Percentiles rank a stretch among this genome's conserved stretches.
Conservation (phyloP, 2,329 filamentous ascomycete genomes). For the Cercospora zeina region DNA sequence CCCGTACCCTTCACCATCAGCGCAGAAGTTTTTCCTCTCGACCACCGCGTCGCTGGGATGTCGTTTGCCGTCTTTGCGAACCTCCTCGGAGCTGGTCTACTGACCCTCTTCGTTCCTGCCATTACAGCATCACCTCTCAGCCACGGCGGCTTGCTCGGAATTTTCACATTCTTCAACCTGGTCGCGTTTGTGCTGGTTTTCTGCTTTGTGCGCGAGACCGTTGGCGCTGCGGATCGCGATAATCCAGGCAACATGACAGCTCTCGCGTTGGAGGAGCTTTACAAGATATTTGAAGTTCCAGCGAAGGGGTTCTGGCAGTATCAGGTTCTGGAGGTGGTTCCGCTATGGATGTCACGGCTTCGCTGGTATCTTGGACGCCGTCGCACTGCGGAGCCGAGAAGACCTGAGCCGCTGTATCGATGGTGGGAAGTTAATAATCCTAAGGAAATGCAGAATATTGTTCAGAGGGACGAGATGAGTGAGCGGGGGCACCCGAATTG, state of each 20-base stretch:
- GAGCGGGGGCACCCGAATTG: background rate
- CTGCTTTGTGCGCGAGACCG: slow-evolving; percentile 39
- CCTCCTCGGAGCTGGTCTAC: slow-evolving; percentile 36
- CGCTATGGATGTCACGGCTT: background rate
- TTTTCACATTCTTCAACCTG: slow-evolving; percentile 38
- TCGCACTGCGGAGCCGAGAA: background rate
- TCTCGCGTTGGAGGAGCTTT: slow-evolving; percentile 38
- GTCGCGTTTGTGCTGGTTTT: slow-evolving; percentile 38
- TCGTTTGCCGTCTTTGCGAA: slow-evolving; percentile 60
- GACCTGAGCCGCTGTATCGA: slow-evolving; percentile 3
- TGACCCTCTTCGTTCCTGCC: slow-evolving; percentile 37
- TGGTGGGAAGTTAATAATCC: slow-evolving; percentile 3
- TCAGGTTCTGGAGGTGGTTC: background rate
- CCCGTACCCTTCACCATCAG: slow-evolving; percentile 65
- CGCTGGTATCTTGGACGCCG: background rate
- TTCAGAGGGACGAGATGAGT: background rate
- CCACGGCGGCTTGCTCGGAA: slow-evolving; percentile 33
- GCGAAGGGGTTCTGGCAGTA: background rate
- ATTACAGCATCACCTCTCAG: slow-evolving; percentile 23
- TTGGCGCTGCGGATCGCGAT: slow-evolving; percentile 29
- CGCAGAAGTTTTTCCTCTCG: slow-evolving; percentile 69
- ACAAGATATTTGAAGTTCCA: slow-evolving; percentile 36
- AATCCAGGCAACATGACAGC: slow-evolving; percentile 29
- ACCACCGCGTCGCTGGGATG: slow-evolving; percentile 68
- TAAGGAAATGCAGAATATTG: background rate